A percentile compares a stretch with the other conserved stretches of the same genome.
Evolutionary conservation across 2,329 filamentous ascomycete species (phyloP).

Genomic region (Acephala macrosclerotiorum): DNA sequence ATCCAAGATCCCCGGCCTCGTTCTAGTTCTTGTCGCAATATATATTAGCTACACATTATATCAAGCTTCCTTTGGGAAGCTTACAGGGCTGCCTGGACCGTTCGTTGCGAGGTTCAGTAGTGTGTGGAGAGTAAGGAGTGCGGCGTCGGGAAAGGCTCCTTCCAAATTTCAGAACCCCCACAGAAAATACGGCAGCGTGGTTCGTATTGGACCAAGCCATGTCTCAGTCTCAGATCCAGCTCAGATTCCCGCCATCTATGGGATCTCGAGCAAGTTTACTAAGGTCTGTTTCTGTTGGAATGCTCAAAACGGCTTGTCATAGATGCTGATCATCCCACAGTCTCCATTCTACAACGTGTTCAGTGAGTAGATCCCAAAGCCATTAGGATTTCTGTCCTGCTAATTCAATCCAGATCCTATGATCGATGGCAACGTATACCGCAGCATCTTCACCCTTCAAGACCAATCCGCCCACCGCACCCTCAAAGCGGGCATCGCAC

Average conservation of each 20-base stretch:
- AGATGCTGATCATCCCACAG: background rate
- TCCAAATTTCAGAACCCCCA: constrained; percentile 9
- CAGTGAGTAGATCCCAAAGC: background rate
- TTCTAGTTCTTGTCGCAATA: background rate
- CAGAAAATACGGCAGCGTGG: constrained; percentile 29
- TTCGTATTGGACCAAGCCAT: constrained; percentile 32
- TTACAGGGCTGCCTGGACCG: constrained; percentile 14
- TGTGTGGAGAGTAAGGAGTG: background rate
- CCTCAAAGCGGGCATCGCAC: constrained; percentile 3
- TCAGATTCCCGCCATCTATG: constrained; percentile 24
- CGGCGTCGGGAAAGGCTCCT: constrained; percentile 3
- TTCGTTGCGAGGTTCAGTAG: constrained; percentile 14
- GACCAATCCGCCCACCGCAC: constrained; percentile 15
- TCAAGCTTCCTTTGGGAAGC: background rate
- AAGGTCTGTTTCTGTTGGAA: constrained; percentile 21
- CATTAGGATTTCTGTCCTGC: no score
- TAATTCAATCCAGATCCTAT: background rate
- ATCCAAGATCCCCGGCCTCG: background rate
- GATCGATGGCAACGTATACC: background rate
- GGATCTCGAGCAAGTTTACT: constrained; percentile 24
- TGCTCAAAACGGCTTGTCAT: no score
- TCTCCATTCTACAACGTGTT: background rate
- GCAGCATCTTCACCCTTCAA: constrained; percentile 2
- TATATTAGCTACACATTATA: background rate
- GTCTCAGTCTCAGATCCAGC: constrained; percentile 30